Conservation (phyloP, 2,329 filamentous ascomycete species). For the Sclerotinia sclerotiorum region DNA sequence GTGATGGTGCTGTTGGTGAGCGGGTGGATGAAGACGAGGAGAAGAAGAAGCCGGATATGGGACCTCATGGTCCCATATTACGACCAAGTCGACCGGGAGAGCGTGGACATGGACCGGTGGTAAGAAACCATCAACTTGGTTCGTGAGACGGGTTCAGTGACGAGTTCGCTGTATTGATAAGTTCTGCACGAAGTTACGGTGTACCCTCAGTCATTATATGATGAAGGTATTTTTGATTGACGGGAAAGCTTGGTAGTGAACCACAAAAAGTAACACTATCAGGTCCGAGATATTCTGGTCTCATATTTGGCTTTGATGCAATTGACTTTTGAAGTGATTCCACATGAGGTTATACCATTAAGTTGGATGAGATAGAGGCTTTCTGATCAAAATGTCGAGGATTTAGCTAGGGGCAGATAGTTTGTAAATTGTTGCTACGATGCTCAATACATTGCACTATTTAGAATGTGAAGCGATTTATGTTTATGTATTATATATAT, state of each 20-base stretch:
- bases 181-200: neutral
- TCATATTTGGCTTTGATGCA: too few relatives aligned
- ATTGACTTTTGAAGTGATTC: too few relatives aligned
- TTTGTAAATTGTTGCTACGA: too few relatives aligned
- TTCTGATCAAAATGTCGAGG: too few relatives aligned
- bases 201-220: neutral
- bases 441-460: too few relatives aligned
- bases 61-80: conserved; percentile 33
- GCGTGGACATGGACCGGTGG: conserved; percentile 37
- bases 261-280: neutral
- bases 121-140: conserved; percentile 21
- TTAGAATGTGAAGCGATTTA: too few relatives aligned
- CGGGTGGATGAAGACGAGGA: conserved; percentile 26
- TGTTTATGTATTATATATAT: too few relatives aligned
- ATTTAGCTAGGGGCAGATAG: too few relatives aligned
- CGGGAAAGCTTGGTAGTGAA: too few relatives aligned
- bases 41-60: conserved; percentile 22
- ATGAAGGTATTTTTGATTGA: neutral
- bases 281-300: too few relatives aligned
- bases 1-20: conserved; percentile 58
- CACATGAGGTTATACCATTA: too few relatives aligned
- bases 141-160: neutral
- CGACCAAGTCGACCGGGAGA: conserved; percentile 32
- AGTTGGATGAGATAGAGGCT: too few relatives aligned
- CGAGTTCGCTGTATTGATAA: neutral